phyloP scores from a whole-genome alignment of 2,329 filamentous ascomycete species.

The Colletotrichum trifolii region DNA sequence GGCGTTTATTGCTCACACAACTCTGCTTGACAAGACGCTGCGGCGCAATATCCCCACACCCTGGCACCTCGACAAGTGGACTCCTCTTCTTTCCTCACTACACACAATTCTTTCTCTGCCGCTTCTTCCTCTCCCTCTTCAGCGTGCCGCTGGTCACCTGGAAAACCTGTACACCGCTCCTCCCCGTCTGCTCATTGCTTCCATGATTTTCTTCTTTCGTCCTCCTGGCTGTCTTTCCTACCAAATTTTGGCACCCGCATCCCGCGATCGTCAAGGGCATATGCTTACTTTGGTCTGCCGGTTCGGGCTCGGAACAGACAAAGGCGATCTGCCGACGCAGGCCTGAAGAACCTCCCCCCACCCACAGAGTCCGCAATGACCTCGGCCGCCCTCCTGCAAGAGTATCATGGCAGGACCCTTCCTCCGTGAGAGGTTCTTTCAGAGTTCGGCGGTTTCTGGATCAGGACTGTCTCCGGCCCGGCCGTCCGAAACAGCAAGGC shows the following conservation, averaged over 20 bases:
- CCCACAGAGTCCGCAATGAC: not conserved
- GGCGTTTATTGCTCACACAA: constrained; percentile 30
- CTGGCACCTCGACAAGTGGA: constrained; percentile 35
- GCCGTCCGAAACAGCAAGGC: not conserved
- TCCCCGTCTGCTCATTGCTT: not conserved
- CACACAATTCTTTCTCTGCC: constrained; percentile 34
- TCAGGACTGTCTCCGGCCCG: not conserved
- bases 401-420: not conserved
- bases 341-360: not conserved
- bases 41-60: constrained; percentile 35
- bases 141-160: too few relatives aligned
- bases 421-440: not conserved
- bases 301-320: constrained; percentile 22
- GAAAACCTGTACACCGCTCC: too few relatives aligned
- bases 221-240: constrained; percentile 13
- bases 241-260: not conserved
- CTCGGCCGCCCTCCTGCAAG: not conserved
- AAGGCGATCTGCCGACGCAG: constrained; percentile 32
- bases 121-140: constrained; percentile 10
- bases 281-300: constrained; percentile 25
- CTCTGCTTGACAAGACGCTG: constrained; percentile 15
- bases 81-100: constrained; percentile 20
- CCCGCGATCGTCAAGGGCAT: constrained; percentile 23
- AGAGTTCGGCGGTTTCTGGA: not conserved
- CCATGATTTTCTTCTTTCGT: not conserved